Evolutionary conservation across 2,329 filamentous ascomycete species (phyloP).

Genomic region (Didymella lethalis): DNA sequence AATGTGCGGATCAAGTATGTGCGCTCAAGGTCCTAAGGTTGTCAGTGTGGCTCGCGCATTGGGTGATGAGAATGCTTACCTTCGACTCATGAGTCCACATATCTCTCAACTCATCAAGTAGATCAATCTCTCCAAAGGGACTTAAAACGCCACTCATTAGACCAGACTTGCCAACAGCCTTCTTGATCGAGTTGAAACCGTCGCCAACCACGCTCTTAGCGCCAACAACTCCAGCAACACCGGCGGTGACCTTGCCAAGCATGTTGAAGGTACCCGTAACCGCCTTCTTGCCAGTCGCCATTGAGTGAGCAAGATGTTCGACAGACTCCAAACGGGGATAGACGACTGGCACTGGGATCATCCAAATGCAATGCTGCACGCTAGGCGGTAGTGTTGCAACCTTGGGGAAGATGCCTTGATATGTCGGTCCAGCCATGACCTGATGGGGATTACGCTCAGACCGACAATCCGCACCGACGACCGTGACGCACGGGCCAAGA

Average conservation of each 20-base stretch:
- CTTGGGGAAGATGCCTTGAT: constrained; percentile 96
- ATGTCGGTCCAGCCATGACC: constrained; percentile 94
- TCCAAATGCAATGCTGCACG: constrained; percentile 97
- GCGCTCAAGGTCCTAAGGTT: constrained; percentile 78
- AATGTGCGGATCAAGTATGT: constrained; percentile 96
- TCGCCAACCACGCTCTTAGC: constrained; percentile 92
- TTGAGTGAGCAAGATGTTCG: constrained; percentile 87
- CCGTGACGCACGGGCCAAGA: constrained; percentile 86
- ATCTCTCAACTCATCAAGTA: constrained; percentile 92
- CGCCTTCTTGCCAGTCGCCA: constrained; percentile 94
- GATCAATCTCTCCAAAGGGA: constrained; percentile 94
- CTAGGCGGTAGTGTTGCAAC: constrained; percentile 87
- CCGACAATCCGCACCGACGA: constrained; percentile 88
- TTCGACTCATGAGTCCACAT: constrained; percentile 99
- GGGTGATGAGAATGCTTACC: constrained; percentile 52
- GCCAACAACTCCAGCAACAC: constrained; percentile 92
- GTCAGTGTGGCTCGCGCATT: constrained; percentile 16
- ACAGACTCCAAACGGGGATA: constrained; percentile 92
- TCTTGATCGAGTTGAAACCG: constrained; percentile 94
- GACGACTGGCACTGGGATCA: constrained; percentile 87
- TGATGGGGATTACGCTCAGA: constrained; percentile 90
- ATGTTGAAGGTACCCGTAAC: constrained; percentile 97
- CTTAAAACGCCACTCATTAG: constrained; percentile 95
- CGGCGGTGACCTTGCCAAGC: constrained; percentile 92
- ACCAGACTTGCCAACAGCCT: constrained; percentile 92